These are phyloP conservation scores for Lithospermum erythrorhizon DNA, from an alignment of 257 asterid species.

Conservation along the genomic window DNA sequence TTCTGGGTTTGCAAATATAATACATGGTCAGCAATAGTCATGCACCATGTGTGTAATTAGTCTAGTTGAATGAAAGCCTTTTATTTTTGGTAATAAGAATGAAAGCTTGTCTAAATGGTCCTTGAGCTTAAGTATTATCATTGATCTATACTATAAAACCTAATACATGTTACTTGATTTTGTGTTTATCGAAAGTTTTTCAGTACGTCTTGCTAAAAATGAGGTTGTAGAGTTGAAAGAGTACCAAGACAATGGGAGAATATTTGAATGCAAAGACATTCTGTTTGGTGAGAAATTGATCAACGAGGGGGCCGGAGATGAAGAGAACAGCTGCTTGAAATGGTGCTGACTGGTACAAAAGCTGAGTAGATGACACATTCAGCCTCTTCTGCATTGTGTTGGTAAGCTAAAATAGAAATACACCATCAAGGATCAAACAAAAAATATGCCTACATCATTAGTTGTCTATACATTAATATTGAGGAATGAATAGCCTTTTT, in stretches of 20 bases:
- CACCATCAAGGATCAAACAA: slow-evolving; percentile 8
- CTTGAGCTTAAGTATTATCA: no score
- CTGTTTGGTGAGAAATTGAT: slow-evolving; percentile 57
- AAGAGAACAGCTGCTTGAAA: slow-evolving; percentile 78
- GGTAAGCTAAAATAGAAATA: slow-evolving; percentile 45
- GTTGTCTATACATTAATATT: neutral
- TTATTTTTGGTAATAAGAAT: no score
- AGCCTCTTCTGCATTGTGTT: slow-evolving; percentile 86
- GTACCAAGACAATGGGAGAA: slow-evolving; percentile 58
- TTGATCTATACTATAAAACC: no score
- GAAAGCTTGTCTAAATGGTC: no score
- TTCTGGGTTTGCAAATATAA: no score
- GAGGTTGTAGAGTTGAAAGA: neutral
- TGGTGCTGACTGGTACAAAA: slow-evolving; percentile 86
- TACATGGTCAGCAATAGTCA: no score
- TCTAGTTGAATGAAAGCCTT: no score
- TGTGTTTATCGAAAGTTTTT: no score
- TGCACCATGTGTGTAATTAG: no score
- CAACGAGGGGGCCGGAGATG: slow-evolving; percentile 60
- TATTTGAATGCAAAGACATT: slow-evolving; percentile 66
- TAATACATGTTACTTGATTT: no score
- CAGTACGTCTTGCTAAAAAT: no score
- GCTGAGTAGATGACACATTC: slow-evolving; percentile 71
- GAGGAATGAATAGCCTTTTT: no score
- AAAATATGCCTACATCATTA: neutral